Evolutionary conservation across 805 yeast genomes (phyloP).

Genomic region (Zygotorulaspora florentina): DNA sequence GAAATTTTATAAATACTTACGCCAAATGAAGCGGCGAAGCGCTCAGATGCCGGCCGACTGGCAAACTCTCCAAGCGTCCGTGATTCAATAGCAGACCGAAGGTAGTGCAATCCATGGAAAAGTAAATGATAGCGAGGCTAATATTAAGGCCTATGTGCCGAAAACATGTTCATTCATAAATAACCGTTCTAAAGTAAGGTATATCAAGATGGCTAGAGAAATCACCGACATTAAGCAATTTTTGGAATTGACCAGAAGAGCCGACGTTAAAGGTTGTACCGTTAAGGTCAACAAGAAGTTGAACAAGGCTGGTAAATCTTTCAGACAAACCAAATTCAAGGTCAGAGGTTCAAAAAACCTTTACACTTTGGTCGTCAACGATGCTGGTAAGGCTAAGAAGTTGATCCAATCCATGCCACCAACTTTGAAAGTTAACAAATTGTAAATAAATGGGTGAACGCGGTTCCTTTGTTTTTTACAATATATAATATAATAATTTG

Average conservation of each 20-base stretch:
- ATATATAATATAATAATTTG: conserved; percentile 15
- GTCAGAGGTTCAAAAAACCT: conserved; percentile 92
- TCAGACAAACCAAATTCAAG: conserved; percentile 97
- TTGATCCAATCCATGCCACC: conserved; percentile 97
- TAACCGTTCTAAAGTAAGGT: neutral
- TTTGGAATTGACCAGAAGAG: conserved; percentile 93
- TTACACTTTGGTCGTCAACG: conserved; percentile 94
- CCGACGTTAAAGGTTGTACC: conserved; percentile 89
- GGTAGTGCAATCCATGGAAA: neutral
- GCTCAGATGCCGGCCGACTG: neutral
- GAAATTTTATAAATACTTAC: too few species aligned
- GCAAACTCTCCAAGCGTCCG: neutral
- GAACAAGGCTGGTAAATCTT: conserved; percentile 74
- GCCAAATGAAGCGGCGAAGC: too few species aligned
- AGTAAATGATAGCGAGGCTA: neutral
- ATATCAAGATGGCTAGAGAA: conserved; percentile 48
- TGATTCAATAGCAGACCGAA: too few species aligned
- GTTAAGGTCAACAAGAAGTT: conserved; percentile 88
- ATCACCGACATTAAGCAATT: conserved; percentile 96
- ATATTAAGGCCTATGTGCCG: too few species aligned
- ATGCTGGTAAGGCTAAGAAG: conserved; percentile 95
- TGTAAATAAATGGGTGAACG: conserved; percentile 30
- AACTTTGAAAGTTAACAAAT: conserved; percentile 64
- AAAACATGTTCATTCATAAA: too few species aligned
- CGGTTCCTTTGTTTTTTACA: conserved; percentile 9